Conservation (phyloP, 306 rosid genomes). For the Dalbergia oliveri region DNA sequence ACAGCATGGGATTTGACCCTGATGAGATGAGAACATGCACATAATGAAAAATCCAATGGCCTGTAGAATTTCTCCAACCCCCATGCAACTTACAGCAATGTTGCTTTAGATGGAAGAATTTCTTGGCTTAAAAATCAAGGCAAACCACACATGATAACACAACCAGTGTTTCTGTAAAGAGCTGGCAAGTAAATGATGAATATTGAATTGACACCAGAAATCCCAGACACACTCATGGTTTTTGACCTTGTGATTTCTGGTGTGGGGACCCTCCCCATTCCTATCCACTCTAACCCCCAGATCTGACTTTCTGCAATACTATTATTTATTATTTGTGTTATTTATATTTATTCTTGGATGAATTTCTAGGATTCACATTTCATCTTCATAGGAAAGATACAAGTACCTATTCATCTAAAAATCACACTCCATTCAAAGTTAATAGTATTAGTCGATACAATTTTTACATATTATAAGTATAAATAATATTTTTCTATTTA, state of each 20-base stretch:
- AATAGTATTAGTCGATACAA: too few species aligned
- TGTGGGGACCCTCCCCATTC: slow-evolving; percentile 55
- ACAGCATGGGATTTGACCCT: not conserved
- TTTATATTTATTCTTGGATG: too few species aligned
- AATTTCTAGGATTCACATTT: too few species aligned
- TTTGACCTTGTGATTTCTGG: slow-evolving; percentile 53
- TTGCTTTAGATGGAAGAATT: slow-evolving; percentile 59
- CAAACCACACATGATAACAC: slow-evolving; percentile 51
- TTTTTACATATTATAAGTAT: too few species aligned
- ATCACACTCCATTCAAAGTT: too few species aligned
- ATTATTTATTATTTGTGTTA: not conserved
- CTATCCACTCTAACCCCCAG: slow-evolving; percentile 50
- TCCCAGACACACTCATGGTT: slow-evolving; percentile 50
- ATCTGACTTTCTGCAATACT: slow-evolving; percentile 48
- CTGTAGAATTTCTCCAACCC: not conserved
- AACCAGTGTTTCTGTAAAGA: slow-evolving; percentile 23
- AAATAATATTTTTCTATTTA: not conserved
- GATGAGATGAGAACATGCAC: not conserved
- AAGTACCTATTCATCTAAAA: too few species aligned
- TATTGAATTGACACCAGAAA: slow-evolving; percentile 31
- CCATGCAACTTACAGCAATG: slow-evolving; percentile 28
- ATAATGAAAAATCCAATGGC: not conserved
- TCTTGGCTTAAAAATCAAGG: slow-evolving; percentile 51
- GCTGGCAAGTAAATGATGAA: slow-evolving; percentile 35
- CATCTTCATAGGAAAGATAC: too few species aligned